These are phyloP conservation scores for Conticribra guillardii DNA, from an alignment of 108 stramenopile genomes.

Conservation along the genomic window DNA sequence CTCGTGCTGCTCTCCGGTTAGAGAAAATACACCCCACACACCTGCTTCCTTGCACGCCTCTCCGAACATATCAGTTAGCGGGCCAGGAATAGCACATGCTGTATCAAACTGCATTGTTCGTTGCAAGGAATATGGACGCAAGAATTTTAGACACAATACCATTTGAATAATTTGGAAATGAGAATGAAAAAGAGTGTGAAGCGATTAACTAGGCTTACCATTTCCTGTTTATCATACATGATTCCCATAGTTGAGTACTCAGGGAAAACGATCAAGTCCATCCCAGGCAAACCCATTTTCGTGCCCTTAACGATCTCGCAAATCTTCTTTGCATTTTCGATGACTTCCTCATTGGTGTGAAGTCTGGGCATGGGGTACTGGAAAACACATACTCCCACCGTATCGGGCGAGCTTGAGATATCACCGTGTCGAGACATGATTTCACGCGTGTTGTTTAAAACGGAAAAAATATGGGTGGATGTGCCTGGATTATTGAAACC, in stretches of 20 bases:
- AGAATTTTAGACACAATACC: too few species aligned
- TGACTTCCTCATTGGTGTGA: constrained; percentile 74
- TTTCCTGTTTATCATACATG: constrained; percentile 85
- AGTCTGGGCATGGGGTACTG: constrained; percentile 86
- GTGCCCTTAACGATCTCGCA: constrained; percentile 81
- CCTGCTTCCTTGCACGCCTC: constrained; percentile 71
- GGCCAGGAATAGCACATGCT: constrained; percentile 73
- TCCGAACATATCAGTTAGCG: constrained; percentile 64
- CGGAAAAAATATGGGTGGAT: too few species aligned
- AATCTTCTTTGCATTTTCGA: constrained; percentile 73
- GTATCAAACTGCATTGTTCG: too few species aligned
- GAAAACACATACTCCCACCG: constrained; percentile 83
- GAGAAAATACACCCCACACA: constrained; percentile 78
- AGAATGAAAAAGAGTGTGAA: too few species aligned
- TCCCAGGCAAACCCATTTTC: constrained; percentile 77
- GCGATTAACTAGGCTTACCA: too few species aligned
- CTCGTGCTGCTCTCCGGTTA: constrained; percentile 84
- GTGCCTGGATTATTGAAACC: too few species aligned
- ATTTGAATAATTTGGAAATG: too few species aligned
- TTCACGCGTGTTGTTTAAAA: too few species aligned
- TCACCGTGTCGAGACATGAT: constrained; percentile 85
- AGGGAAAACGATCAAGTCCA: constrained; percentile 84
- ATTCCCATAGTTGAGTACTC: constrained; percentile 86
- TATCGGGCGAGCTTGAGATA: constrained; percentile 69
- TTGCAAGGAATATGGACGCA: too few species aligned